A percentile compares a stretch with the other conserved stretches of the same genome.
Conservation (phyloP, 495 filamentous ascomycete species). For the Neurospora sp. region DNA sequence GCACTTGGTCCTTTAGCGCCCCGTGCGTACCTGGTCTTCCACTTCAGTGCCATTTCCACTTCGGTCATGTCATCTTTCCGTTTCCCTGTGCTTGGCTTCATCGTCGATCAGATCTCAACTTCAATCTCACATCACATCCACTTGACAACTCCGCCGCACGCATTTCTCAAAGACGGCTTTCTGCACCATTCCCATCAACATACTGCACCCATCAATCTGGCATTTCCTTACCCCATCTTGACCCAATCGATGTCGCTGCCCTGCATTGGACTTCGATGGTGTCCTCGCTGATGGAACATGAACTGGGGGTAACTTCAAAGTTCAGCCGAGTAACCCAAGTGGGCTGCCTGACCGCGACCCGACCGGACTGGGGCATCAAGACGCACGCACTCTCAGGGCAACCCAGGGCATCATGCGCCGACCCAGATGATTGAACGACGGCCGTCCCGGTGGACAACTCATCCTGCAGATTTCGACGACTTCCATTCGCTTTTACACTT, state of each 20-base stretch:
- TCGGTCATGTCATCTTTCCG: neutral
- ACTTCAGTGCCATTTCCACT: neutral
- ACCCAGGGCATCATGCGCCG: neutral
- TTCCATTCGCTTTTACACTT: slow-evolving; percentile 21
- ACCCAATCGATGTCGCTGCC: neutral
- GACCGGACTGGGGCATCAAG: neutral
- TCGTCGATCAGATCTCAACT: neutral
- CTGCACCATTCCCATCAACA: neutral
- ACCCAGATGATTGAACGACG: slow-evolving; percentile 15
- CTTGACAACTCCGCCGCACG: neutral
- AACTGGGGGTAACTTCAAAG: neutral
- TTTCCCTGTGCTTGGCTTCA: neutral
- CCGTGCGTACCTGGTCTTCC: neutral
- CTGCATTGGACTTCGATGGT: neutral
- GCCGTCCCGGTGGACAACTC: slow-evolving; percentile 32
- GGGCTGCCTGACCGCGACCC: neutral
- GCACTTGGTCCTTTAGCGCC: neutral
- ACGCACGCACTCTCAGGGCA: neutral
- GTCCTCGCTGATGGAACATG: neutral
- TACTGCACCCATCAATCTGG: neutral
- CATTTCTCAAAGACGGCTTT: neutral
- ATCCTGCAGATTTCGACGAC: slow-evolving; percentile 37
- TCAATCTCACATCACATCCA: neutral
- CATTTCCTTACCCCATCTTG: neutral
- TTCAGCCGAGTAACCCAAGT: neutral